Evolutionary conservation across 441 rosid species (phyloP).

Genomic region (Corymbia calophylla): DNA sequence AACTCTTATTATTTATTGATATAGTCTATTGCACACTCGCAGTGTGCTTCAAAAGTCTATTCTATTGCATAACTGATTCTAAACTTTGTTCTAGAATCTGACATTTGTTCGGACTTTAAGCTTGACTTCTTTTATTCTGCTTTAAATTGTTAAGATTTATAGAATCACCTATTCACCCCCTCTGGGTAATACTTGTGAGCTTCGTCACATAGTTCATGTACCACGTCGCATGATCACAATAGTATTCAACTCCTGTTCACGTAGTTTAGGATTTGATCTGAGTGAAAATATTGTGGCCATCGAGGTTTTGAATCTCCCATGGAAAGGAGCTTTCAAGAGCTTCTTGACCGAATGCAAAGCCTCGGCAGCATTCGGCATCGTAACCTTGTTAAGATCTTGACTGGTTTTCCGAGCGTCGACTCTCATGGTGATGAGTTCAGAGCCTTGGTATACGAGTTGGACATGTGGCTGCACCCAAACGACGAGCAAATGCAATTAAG

Average conservation of each 20-base stretch:
- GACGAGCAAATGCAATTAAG: background rate
- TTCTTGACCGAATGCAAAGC: slow-evolving; percentile 47
- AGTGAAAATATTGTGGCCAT: background rate
- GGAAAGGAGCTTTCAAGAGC: slow-evolving; percentile 27
- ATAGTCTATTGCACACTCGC: no score
- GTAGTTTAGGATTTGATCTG: background rate
- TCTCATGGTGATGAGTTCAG: background rate
- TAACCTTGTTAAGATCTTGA: background rate
- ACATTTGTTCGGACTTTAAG: no score
- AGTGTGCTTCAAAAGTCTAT: no score
- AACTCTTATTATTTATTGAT: no score
- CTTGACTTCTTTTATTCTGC: no score
- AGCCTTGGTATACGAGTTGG: slow-evolving; percentile 2
- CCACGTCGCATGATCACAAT: background rate
- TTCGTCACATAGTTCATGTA: background rate
- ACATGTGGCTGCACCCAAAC: background rate
- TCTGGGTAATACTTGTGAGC: no score
- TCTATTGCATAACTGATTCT: no score
- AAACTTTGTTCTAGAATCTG: no score
- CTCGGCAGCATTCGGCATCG: background rate
- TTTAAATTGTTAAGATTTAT: no score
- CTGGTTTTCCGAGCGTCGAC: slow-evolving; percentile 5
- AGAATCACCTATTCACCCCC: no score
- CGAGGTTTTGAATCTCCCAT: background rate
- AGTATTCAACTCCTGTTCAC: background rate